Base-by-base conservation (phyloP, 768 basidiomycete genomes). In the Goffeauzyma gilvescens region DNA sequence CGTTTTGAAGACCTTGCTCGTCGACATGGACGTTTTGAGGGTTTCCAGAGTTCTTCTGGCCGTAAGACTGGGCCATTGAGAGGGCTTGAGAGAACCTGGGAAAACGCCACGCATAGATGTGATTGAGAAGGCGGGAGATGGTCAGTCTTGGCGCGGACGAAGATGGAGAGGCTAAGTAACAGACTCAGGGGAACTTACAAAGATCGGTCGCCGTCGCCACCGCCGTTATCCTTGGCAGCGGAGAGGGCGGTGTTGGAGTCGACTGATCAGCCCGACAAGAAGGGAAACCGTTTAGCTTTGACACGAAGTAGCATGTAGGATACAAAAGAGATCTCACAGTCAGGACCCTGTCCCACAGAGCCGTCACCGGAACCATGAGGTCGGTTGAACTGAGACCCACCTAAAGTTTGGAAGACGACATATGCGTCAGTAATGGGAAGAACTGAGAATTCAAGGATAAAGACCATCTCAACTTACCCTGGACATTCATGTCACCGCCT, bases 1-100 rank as follows among this genome's bases (percentile, higher is more conserved):
- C 74, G 15, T 66, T 51, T 27, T 69, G 68, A 22, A 80, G 74
- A 14, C 68, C 66, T 10, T 75, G 69, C 53, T 83, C 81, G 55
- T 85, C 72, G 21, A 83, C 49, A 27, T 79, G 76, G 21, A 72
- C 65, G 5, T 67, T 57, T 41, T 79, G 77, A 37, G 72, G 60
- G 14, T 63, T 50, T 74, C 79, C 52, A 15, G 44, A 21, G 14
- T 3, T 23, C 40, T 50, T 41, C 42, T 51, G 49, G 36, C 28
- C 47, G 38, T 44, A 49, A 30, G 12, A n/a, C 28, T 49, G 41
- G 38, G 47, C 37, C 41, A 32, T 25, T 6, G 47, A 36, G 31
- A 49, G 42, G 4, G 37, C 34, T 42, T 34, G 37, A 14, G 41
- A 32, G 35, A 41, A 36, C n/a, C n/a, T n/a, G n/a, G n/a, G n/a